Evolutionary conservation across 305 asterid species (phyloP).

Genomic region (Fraxinus dipetala): DNA sequence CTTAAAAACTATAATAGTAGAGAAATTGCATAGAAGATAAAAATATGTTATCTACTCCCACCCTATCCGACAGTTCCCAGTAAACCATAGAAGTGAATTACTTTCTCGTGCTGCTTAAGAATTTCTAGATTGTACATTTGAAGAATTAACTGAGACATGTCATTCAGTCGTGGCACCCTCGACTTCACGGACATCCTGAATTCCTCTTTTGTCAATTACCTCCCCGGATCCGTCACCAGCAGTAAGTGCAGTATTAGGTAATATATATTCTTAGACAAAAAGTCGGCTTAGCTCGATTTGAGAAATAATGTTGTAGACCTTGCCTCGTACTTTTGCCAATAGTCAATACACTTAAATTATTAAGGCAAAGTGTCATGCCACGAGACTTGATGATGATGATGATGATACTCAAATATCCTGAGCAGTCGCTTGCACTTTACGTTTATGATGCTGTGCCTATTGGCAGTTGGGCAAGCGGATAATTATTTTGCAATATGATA

Average conservation of each 20-base stretch:
- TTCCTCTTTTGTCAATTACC: not conserved
- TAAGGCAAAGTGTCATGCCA: not conserved
- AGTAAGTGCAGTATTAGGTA: not conserved
- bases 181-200: not conserved
- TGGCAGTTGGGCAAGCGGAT: not conserved
- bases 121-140: not conserved
- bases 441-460: not conserved
- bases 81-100: not conserved
- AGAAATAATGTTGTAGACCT: not conserved
- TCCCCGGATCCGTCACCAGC: not conserved
- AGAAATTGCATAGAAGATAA: not conserved
- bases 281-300: not conserved
- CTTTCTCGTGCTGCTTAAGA: not conserved
- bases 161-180: not conserved
- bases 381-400: not conserved
- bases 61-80: not conserved
- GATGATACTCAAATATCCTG: not conserved
- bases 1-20: not conserved
- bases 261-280: not conserved
- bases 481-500: conserved; percentile 1
- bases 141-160: not conserved
- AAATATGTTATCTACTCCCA: not conserved
- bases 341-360: not conserved
- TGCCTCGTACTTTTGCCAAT: not conserved
- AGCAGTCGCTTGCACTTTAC: not conserved